Conservation (phyloP, 1,284 basidiomycete genomes). For the Hypsizygus ulmarius region DNA sequence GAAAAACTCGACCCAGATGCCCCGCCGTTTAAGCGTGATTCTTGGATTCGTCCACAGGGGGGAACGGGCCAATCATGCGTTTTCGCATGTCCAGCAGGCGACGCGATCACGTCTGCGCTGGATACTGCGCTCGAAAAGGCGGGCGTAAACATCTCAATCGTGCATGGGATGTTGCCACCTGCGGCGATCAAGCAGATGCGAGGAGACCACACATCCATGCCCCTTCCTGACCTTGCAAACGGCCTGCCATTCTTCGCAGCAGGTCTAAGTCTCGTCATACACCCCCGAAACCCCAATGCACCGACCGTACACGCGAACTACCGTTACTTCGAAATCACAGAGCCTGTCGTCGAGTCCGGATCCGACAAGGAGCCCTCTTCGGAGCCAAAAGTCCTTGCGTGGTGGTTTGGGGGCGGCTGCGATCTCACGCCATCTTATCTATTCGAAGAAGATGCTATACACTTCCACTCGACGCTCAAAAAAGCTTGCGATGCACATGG, state of each 20-base stretch:
- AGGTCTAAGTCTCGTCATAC: constrained; percentile 89
- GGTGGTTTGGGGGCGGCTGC: constrained; percentile 99
- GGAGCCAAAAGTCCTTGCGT: constrained; percentile 65
- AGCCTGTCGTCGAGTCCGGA: constrained; percentile 32
- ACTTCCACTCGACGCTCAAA: constrained; percentile 86
- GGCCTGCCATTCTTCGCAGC: constrained; percentile 92
- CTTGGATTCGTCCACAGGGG: constrained; percentile 83
- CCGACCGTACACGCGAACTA: constrained; percentile 98
- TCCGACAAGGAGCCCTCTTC: constrained; percentile 28
- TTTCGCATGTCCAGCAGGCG: constrained; percentile 61
- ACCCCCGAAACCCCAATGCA: constrained; percentile 88
- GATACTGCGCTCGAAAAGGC: constrained; percentile 87
- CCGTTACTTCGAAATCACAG: constrained; percentile 92
- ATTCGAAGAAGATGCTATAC: constrained; percentile 81
- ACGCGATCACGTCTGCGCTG: constrained; percentile 23
- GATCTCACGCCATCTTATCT: constrained; percentile 96
- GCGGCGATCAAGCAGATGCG: constrained; percentile 93
- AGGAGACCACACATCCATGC: constrained; percentile 81
- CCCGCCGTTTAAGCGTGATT: constrained; percentile 81
- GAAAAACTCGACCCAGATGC: constrained; percentile 77
- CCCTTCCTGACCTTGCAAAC: constrained; percentile 51
- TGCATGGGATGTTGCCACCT: constrained; percentile 87
- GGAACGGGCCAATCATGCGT: constrained; percentile 90
- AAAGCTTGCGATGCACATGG: constrained; percentile 77
- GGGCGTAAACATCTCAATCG: constrained; percentile 93